Evolutionary conservation across 1,284 basidiomycete genomes (phyloP).

Genomic region (Xerocomus cyaneibrunnescens): DNA sequence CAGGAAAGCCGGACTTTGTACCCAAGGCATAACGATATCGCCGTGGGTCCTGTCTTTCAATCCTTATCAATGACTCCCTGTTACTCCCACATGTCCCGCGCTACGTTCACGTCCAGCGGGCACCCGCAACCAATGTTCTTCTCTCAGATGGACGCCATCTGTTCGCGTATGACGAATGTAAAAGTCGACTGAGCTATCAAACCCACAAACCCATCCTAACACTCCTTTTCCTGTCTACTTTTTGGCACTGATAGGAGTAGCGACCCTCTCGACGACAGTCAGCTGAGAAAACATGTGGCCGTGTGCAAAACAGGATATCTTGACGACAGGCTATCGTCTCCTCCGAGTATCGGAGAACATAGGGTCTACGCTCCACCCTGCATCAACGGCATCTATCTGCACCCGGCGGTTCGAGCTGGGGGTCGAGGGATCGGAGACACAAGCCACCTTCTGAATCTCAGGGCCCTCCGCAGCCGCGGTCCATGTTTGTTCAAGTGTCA

Average conservation of each 20-base stretch:
- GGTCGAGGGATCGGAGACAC: conserved; percentile 2
- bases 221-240: not conserved
- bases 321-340: not conserved
- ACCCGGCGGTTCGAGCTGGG: not conserved
- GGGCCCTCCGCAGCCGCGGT: conserved; percentile 15
- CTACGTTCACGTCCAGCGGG: too few species aligned
- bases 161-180: too few species aligned
- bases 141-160: too few species aligned
- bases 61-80: too few species aligned
- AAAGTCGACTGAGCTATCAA: too few species aligned
- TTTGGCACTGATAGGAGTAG: not conserved
- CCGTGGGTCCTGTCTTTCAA: too few species aligned
- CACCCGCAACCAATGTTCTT: too few species aligned
- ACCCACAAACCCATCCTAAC: too few species aligned
- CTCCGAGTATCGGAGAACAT: conserved; percentile 4
- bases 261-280: not conserved
- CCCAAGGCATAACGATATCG: too few species aligned
- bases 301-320: not conserved
- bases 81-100: too few species aligned
- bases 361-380: not conserved
- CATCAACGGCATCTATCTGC: not conserved
- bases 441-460: not conserved
- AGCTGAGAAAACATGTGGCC: not conserved
- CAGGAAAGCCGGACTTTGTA: too few species aligned
- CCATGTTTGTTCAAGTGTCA: not conserved